These are phyloP conservation scores for Nakazawaea siamensis DNA, from an alignment of 805 yeast species.

Conservation along the genomic window DNA sequence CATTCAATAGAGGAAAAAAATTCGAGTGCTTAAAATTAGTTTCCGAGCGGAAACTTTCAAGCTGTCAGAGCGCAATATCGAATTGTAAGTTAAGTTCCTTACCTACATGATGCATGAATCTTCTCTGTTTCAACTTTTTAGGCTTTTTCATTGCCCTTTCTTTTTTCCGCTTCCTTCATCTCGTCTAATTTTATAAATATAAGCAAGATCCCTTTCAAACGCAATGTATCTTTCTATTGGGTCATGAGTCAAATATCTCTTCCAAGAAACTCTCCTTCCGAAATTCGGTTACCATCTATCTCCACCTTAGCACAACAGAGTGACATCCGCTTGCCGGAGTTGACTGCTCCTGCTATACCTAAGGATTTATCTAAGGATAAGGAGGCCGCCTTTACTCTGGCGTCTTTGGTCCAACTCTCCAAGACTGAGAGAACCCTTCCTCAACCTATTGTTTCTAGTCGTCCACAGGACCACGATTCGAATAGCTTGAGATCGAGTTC, in stretches of 20 bases:
- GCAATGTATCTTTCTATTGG: no score
- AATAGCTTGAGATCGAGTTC: slow-evolving; percentile 3
- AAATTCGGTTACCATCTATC: slow-evolving; percentile 8
- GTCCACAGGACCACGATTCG: neutral
- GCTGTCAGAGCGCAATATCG: no score
- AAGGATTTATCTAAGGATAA: neutral
- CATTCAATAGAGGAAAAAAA: no score
- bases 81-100: no score
- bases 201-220: no score
- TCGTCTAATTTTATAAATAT: no score
- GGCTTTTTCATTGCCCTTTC: no score
- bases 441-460: slow-evolving; percentile 4
- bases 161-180: no score
- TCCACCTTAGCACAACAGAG: slow-evolving; percentile 8
- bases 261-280: slow-evolving; percentile 2
- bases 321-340: slow-evolving; percentile 7
- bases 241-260: slow-evolving; percentile 4
- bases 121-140: no score
- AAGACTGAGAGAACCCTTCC: slow-evolving; percentile 6
- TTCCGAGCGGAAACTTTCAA: no score
- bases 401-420: slow-evolving; percentile 7
- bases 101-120: no score
- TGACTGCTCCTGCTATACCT: slow-evolving; percentile 1
- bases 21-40: no score
- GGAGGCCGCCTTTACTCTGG: slow-evolving; percentile 1